These are phyloP conservation scores for Amanita inopinata DNA, from an alignment of 768 basidiomycete species.

Conservation along the genomic window DNA sequence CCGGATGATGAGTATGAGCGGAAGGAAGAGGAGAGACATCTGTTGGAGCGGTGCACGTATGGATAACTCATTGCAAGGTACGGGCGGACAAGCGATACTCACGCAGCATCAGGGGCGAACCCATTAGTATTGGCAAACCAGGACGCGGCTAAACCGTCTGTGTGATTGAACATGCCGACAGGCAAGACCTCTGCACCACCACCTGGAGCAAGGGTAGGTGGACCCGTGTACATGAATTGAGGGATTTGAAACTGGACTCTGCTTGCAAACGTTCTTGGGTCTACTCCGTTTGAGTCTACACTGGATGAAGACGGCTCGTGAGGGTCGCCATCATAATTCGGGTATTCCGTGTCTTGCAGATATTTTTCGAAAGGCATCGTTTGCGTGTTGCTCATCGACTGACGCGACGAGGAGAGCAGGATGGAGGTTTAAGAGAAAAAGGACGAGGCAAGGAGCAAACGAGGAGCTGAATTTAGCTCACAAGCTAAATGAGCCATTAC, in stretches of 20 bases:
- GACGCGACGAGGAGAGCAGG: constrained; percentile 1
- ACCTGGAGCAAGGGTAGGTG: constrained; percentile 55
- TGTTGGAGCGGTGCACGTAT: background rate
- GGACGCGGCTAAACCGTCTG: constrained; percentile 21
- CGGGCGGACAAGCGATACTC: constrained; percentile 11
- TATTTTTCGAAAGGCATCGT: constrained; percentile 29
- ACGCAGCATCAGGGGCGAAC: constrained; percentile 17
- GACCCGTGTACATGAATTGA: constrained; percentile 46
- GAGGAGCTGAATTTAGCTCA: constrained; percentile 8
- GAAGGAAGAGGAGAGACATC: constrained; percentile 7
- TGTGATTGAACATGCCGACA: constrained; percentile 23
- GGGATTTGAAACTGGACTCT: constrained; percentile 49
- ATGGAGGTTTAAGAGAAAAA: background rate
- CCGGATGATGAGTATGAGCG: background rate
- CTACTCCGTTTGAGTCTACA: constrained; percentile 1
- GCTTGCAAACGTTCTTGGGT: background rate
- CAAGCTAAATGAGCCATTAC: constrained; percentile 8
- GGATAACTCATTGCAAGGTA: background rate
- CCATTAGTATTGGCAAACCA: constrained; percentile 43
- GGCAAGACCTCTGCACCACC: constrained; percentile 72
- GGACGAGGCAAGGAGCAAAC: constrained; percentile 9
- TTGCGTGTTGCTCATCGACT: background rate
- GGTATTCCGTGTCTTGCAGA: constrained; percentile 18
- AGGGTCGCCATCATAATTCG: constrained; percentile 9
- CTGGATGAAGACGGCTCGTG: constrained; percentile 6